Base-by-base conservation (phyloP, 2,329 filamentous ascomycete genomes). In the Beauveria sp. region DNA sequence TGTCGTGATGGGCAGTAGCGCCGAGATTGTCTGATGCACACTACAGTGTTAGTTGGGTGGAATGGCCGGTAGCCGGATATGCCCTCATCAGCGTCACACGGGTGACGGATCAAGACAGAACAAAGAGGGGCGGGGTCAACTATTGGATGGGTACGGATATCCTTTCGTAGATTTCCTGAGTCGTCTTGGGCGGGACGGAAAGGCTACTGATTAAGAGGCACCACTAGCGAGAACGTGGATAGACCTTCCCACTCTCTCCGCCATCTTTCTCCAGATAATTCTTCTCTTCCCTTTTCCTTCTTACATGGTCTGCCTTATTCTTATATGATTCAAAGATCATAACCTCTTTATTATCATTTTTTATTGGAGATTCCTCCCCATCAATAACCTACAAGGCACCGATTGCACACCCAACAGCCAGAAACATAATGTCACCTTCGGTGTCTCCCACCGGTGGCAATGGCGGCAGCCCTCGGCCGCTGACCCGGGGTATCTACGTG, bases 401-500 rank as follows among this genome's bases (percentile, higher is more conserved):
- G 3, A 43, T 9, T 16, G 48, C 41, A 50, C 55, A 16, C 12
- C 44, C 52, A 28, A 55, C 53, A 48, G 16, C 24, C 26, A 26
- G 8, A 41, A 20, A 8, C 20, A 56, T 5, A 57, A 62, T 62
- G 61, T 62, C 61, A 37, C 61, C 61, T 16, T 62, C 61, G 9
- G 60, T 41, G 10, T 62, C 51, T 30, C 59, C 59, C 51, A 40
- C 24, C 41, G 16, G 44, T 52, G 59, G 68, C 67, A 58, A 59
- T 61, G 46, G 50, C 53, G 66, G 68, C 16, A 65, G 71, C 55
- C 44, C 66, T 46, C 75, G 78, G 7, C 72, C 74, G 30, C 71
- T 82, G 41, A 63, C 72, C 30, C 77, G 77, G 7, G 85, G 85
- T 55, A 81, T 91, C 66, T 91, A 91, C 69, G 87, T 89, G 53